Evolutionary conservation across 257 asterid genomes (phyloP), one percentile per base, ranked within the genome.

Genomic region (Forsythia suspensa): DNA sequence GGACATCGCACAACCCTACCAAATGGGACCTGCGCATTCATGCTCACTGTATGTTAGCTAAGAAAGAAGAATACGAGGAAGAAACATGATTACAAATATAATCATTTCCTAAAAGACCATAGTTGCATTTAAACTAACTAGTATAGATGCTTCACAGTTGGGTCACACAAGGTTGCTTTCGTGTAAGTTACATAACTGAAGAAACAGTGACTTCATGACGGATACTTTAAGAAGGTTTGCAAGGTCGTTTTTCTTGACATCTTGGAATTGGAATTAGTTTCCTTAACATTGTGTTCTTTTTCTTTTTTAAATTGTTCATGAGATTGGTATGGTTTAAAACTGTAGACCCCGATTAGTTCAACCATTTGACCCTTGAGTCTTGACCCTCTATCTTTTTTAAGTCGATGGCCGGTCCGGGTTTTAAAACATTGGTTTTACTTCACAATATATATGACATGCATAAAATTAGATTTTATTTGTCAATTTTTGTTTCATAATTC

Each of bases 1-100:
- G 99, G 99, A 90, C 99, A 95, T 67, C 90, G 82, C 74, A 95
- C 95, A 41, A 95, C 97, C 83, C 88, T 95, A 81, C 99, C 99
- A 40, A 95, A 95, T 70, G 98, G 97, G 63, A 95, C 97, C 99
- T 95, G 89, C 84, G 76, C 36, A 59, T 75, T 63, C 21, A 78
- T 71, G 42, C 57, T 29, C n/a, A 36, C 39, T 29, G 18, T 9
- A 66, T 29, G 48, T 44, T 67, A 66, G 66, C 73, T 4, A 76
- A 59, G 76, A 76, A 74, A 72, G 24, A 46, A 72, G 7, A 66
- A 61, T 20, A 74, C 38, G 18, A 41, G 57, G 72, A 74, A 82
- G 70, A 82, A 78, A 65, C 48, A 66, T 51, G 20, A 21, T 12
- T 38, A 13, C 10, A 16, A 44, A 42, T 51, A 20, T 13, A 44